These are phyloP conservation scores for Ceraceosorus guamensis DNA, from an alignment of 1,284 basidiomycete genomes.

Conservation along the genomic window DNA sequence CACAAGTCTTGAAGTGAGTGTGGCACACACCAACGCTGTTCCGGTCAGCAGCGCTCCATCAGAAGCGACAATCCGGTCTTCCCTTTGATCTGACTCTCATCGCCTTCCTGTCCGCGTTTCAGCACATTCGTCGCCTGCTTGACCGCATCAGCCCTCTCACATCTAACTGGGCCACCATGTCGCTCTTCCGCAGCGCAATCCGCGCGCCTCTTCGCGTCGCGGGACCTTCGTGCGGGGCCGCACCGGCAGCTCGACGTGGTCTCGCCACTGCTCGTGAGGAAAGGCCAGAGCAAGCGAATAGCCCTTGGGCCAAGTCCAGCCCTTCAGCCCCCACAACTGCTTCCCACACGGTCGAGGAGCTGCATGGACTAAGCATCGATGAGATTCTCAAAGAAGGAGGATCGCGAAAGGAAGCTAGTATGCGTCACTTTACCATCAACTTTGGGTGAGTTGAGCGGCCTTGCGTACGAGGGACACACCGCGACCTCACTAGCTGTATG, in stretches of 20 bases:
- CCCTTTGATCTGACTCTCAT: too few relatives aligned
- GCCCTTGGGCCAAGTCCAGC: too few relatives aligned
- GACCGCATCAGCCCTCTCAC: neutral
- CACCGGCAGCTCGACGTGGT: slow-evolving; percentile 13
- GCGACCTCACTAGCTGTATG: too few relatives aligned
- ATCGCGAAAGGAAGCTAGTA: slow-evolving; percentile 66
- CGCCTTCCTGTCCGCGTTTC: too few relatives aligned
- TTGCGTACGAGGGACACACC: too few relatives aligned
- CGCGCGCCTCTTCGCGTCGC: neutral
- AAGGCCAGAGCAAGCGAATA: slow-evolving; percentile 17
- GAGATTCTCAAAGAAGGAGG: slow-evolving; percentile 72
- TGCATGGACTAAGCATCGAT: slow-evolving; percentile 67
- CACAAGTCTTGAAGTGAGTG: too few relatives aligned
- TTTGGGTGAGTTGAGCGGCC: slow-evolving; percentile 28
- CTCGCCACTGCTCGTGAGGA: slow-evolving; percentile 28
- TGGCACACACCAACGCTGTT: too few relatives aligned
- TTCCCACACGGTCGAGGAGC: slow-evolving; percentile 41
- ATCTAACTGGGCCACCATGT: neutral
- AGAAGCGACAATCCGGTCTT: too few relatives aligned
- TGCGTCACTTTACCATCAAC: slow-evolving; percentile 55
- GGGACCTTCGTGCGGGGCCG: neutral
- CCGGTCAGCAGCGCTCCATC: too few relatives aligned
- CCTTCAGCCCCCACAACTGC: slow-evolving; percentile 22
- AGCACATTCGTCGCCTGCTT: too few relatives aligned
- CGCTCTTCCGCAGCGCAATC: neutral